These are phyloP conservation scores for Cucurbita moschata DNA, from an alignment of 306 rosid species.

Conservation along the genomic window DNA sequence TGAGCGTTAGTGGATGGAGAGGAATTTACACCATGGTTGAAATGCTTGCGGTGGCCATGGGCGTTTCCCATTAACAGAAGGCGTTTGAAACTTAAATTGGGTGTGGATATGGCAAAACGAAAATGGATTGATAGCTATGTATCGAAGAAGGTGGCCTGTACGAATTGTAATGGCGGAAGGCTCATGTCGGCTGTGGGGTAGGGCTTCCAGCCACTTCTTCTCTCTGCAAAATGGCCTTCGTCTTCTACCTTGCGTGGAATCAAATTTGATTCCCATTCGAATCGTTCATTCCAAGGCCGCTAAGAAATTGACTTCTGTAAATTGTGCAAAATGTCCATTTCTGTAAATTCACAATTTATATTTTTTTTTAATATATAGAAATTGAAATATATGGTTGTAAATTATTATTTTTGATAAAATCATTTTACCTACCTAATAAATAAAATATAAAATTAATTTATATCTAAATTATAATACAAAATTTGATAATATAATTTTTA, in stretches of 20 bases:
- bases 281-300: too few relatives aligned
- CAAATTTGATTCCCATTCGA: background rate
- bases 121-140: background rate
- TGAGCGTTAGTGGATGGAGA: conserved; percentile 8
- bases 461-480: too few relatives aligned
- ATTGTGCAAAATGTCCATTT: too few relatives aligned
- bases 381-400: too few relatives aligned
- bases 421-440: too few relatives aligned
- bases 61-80: conserved; percentile 48
- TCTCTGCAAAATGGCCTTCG: background rate
- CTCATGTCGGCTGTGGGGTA: background rate
- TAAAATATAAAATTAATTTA: too few relatives aligned
- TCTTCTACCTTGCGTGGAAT: background rate
- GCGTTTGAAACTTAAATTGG: background rate
- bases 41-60: conserved; percentile 26
- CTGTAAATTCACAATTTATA: too few relatives aligned
- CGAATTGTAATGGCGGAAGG: background rate
- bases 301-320: too few relatives aligned
- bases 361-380: too few relatives aligned
- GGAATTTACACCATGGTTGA: conserved; percentile 12
- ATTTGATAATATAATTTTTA: too few relatives aligned
- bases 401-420: too few relatives aligned
- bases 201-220: background rate
- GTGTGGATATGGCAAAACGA: conserved; percentile 4
- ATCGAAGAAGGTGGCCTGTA: background rate